These are phyloP conservation scores for Phialophora macrospora DNA, from an alignment of 2,329 filamentous ascomycete genomes.

Conservation along the genomic window DNA sequence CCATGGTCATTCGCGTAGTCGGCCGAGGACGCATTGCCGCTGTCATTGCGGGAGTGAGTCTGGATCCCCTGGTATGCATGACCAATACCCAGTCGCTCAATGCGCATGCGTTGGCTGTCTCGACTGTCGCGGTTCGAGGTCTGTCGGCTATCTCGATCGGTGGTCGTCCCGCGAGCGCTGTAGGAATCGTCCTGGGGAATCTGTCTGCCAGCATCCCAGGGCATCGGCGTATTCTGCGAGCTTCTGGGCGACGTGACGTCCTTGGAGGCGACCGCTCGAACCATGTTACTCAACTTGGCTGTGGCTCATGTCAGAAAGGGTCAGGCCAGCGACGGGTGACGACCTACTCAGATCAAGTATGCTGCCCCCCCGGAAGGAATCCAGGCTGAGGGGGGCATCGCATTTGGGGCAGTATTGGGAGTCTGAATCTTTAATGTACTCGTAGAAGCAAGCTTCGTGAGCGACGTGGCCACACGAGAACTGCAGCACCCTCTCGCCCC, in stretches of 20 bases:
- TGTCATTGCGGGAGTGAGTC: slow-evolving; percentile 75
- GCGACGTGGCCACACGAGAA: slow-evolving; percentile 97
- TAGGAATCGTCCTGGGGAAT: slow-evolving; percentile 43
- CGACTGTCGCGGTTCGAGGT: slow-evolving; percentile 48
- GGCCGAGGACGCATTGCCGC: slow-evolving; percentile 72
- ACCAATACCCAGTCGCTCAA: slow-evolving; percentile 51
- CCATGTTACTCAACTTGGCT: slow-evolving; percentile 96
- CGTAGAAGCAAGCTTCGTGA: slow-evolving; percentile 98
- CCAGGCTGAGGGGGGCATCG: slow-evolving; percentile 86
- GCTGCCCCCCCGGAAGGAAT: slow-evolving; percentile 91
- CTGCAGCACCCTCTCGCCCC: slow-evolving; percentile 90
- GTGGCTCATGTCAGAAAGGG: slow-evolving; percentile 35
- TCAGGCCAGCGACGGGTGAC: slow-evolving; percentile 16
- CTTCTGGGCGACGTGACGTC: slow-evolving; percentile 62
- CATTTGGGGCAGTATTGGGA: slow-evolving; percentile 93
- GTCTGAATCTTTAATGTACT: slow-evolving; percentile 94
- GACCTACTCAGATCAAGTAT: slow-evolving; percentile 83
- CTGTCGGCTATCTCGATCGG: slow-evolving; percentile 36
- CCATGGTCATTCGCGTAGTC: slow-evolving; percentile 68
- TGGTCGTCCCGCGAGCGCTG: slow-evolving; percentile 27
- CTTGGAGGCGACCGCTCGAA: slow-evolving; percentile 75
- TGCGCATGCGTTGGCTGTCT: slow-evolving; percentile 51
- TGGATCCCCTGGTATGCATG: slow-evolving; percentile 12
- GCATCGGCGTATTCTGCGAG: slow-evolving; percentile 62
- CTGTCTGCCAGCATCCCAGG: slow-evolving; percentile 58